phyloP scores from a whole-genome alignment of 495 filamentous ascomycete genomes.

The Podospora comata region DNA sequence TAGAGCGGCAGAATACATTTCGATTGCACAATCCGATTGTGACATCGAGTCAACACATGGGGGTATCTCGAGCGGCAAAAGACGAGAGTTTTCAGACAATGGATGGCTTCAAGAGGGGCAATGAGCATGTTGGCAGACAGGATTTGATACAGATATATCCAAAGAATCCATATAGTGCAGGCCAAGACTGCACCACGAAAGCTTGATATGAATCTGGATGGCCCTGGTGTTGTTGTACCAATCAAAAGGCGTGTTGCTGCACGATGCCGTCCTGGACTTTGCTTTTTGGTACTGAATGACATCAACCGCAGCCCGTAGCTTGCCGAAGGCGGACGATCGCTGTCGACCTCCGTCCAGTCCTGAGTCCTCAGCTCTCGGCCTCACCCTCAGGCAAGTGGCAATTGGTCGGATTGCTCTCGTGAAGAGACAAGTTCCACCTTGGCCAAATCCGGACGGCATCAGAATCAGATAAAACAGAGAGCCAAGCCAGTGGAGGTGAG shows the following conservation, averaged over 20 bases:
- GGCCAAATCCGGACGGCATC: not conserved
- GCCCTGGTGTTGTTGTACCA: not conserved
- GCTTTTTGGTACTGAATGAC: not conserved
- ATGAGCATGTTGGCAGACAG: too few relatives aligned
- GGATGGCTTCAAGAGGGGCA: too few relatives aligned
- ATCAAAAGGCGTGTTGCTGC: not conserved
- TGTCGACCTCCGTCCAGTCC: not conserved
- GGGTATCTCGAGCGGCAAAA: too few relatives aligned
- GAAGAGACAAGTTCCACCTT: not conserved
- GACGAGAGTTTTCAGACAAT: too few relatives aligned
- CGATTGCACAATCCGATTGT: not conserved
- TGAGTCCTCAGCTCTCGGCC: not conserved
- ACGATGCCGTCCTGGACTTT: not conserved
- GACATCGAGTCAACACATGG: too few relatives aligned
- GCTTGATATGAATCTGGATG: too few relatives aligned
- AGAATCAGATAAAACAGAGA: not conserved
- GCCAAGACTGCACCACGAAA: too few relatives aligned
- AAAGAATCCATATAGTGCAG: too few relatives aligned
- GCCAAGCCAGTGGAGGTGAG: not conserved
- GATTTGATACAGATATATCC: too few relatives aligned
- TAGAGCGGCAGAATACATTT: not conserved
- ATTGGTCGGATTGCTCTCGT: not conserved
- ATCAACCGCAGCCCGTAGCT: not conserved
- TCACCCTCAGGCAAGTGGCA: not conserved
- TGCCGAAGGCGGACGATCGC: not conserved